Evolutionary conservation across 768 basidiomycete species (phyloP), one percentile per base, ranked within the genome.

Genomic region (Asterophora lycoperdoides): DNA sequence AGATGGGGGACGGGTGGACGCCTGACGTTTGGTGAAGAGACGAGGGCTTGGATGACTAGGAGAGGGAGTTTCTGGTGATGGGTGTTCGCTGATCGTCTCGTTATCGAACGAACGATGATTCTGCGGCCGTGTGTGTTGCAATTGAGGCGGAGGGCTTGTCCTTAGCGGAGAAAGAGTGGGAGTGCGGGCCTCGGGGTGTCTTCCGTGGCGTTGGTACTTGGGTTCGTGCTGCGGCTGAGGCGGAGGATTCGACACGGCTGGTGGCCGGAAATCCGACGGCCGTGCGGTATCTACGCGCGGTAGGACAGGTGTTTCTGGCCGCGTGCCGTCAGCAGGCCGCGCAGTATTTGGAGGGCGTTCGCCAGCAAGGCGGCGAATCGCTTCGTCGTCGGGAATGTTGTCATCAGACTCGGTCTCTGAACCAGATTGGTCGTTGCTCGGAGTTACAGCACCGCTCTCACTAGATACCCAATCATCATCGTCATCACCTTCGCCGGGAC

Each of bases 381-480:
- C 29, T 29, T 57, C 59, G 29, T 55, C 63, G 40, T 56, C 60
- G 37, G 56, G 57, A 33, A 55, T 55, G 44, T 63, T 55, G 44
- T 63, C 61, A 50, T 71, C 72, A 19, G 69, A 71, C 33, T 68
- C 68, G n/a, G 63, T 60, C 37, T 68, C 68, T 15, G 71, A 72
- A 42, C 76, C 75, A 1, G 79, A 77, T 33, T 71, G 72, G 42
- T 68, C 51, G 41, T 72, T 67, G 55, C 75, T 76, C 4, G 86
- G 87, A 1, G 86, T 89, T 0, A 69, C 84, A 0, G 79, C 83
- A 6, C 84, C 86, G 58, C 85, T 88, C 64, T 86, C 85, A 61
- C 82, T 86, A 20, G 86, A 89, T 1, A 85, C 75, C 86, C 86
- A 89, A 48, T 80, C 87, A 47, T 86, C 84, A 9, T 86, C 84